Evolutionary conservation across 2,329 filamentous ascomycete species (phyloP).

Genomic region (Neonectria ditissima): DNA sequence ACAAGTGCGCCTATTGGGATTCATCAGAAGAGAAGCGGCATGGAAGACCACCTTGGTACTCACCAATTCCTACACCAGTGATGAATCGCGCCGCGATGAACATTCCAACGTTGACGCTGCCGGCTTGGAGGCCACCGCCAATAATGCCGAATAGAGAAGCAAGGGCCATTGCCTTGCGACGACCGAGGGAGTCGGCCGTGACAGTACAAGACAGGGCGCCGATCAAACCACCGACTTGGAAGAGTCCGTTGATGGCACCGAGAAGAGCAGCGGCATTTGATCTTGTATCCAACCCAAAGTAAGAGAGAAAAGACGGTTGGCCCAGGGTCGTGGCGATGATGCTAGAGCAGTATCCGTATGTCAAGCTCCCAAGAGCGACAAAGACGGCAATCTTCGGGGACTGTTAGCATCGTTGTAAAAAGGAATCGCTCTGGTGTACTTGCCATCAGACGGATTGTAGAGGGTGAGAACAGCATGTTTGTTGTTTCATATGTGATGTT

Average conservation of each 20-base stretch:
- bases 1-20: slow-evolving; percentile 33
- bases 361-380: slow-evolving; percentile 1
- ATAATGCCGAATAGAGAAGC: slow-evolving; percentile 37
- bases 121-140: slow-evolving; percentile 55
- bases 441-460: too few species aligned
- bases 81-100: slow-evolving; percentile 54
- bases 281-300: slow-evolving; percentile 4
- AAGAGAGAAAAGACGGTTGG: slow-evolving; percentile 6
- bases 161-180: not conserved
- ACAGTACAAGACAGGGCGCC: not conserved
- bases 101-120: slow-evolving; percentile 52
- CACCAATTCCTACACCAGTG: slow-evolving; percentile 54
- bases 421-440: too few species aligned
- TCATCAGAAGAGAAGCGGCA: too few species aligned
- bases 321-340: slow-evolving; percentile 19
- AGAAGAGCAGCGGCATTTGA: not conserved
- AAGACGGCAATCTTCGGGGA: too few species aligned
- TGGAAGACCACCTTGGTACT: too few species aligned
- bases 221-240: slow-evolving; percentile 1
- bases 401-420: too few species aligned
- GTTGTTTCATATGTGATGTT: too few species aligned
- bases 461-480: too few species aligned
- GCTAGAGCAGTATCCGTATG: slow-evolving; percentile 10
- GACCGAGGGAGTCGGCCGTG: slow-evolving; percentile 4
- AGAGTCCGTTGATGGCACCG: slow-evolving; percentile 9